A percentile compares a stretch with the other conserved stretches of the same genome.
phyloP scores from a whole-genome alignment of 257 asterid genomes.

The Hygrophila difformis region DNA sequence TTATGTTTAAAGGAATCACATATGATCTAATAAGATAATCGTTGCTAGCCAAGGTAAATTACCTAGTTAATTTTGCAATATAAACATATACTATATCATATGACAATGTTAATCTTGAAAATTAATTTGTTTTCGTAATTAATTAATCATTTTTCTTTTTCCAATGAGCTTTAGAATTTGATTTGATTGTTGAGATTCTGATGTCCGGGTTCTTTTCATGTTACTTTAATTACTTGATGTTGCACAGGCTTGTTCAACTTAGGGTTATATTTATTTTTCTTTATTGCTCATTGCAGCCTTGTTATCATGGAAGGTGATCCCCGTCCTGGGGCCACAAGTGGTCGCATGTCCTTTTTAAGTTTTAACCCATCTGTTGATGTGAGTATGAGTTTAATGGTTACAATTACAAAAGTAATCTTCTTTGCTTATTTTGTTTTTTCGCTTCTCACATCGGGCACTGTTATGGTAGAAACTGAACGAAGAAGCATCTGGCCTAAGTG shows the following conservation, averaged over 20 bases:
- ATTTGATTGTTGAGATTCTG: neutral
- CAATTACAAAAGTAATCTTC: slow-evolving; percentile 6
- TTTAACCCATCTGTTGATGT: slow-evolving; percentile 94
- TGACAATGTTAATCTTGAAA: too few relatives aligned
- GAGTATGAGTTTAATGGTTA: slow-evolving; percentile 38
- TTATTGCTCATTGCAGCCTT: slow-evolving; percentile 43
- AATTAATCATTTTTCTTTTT: neutral
- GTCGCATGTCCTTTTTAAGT: slow-evolving; percentile 87
- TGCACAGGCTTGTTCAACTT: neutral
- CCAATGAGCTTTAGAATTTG: neutral
- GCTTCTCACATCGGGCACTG: slow-evolving; percentile 24
- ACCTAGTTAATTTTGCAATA: too few relatives aligned
- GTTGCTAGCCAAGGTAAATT: too few relatives aligned
- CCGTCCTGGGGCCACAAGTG: slow-evolving; percentile 63
- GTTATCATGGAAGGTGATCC: slow-evolving; percentile 86
- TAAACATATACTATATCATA: too few relatives aligned
- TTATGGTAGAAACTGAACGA: slow-evolving; percentile 62
- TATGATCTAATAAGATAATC: too few relatives aligned
- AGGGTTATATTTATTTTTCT: slow-evolving; percentile 7
- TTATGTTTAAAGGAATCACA: too few relatives aligned
- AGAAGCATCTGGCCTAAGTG: slow-evolving; percentile 34
- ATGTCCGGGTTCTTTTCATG: neutral
- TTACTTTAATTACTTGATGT: neutral
- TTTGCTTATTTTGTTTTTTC: slow-evolving; percentile 3
- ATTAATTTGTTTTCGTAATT: too few relatives aligned